A percentile compares a stretch with the other conserved stretches of the same genome.
Conservation (phyloP, 1,139 yeast species). For the Entelexis sorbosivorans region DNA sequence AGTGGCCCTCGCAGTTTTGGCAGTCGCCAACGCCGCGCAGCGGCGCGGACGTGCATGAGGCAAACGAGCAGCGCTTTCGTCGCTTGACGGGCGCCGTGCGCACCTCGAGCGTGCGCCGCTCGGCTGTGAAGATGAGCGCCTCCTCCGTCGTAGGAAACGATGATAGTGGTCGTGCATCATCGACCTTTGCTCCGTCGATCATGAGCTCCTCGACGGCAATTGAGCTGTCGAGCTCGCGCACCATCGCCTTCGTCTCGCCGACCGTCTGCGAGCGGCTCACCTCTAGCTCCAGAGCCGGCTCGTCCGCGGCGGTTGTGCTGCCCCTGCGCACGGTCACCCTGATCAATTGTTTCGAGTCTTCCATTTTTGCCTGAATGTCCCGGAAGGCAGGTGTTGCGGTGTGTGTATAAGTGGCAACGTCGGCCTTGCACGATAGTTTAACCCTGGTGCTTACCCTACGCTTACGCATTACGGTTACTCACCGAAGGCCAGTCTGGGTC, state of each 20-base stretch:
- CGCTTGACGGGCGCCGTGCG: slow-evolving; percentile 32
- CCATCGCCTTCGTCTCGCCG: slow-evolving; percentile 28
- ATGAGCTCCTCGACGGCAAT: slow-evolving; percentile 34
- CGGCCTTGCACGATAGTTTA: background rate
- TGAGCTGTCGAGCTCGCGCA: slow-evolving; percentile 23
- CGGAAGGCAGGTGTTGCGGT: slow-evolving; percentile 1
- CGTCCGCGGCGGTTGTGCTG: slow-evolving; percentile 16
- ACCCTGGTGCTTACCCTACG: slow-evolving; percentile 10
- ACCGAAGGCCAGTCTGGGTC: background rate
- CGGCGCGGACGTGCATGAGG: slow-evolving; percentile 52
- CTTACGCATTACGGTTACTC: slow-evolving; percentile 6
- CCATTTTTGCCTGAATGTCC: background rate
- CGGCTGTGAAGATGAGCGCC: slow-evolving; percentile 36
- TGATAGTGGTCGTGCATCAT: slow-evolving; percentile 63
- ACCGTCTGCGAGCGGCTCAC: slow-evolving; percentile 27
- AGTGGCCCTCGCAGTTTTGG: slow-evolving; percentile 72
- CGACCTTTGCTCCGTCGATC: slow-evolving; percentile 63
- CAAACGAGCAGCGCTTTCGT: slow-evolving; percentile 55
- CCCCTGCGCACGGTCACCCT: slow-evolving; percentile 21
- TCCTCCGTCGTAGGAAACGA: slow-evolving; percentile 50
- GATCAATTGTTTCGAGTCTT: slow-evolving; percentile 20
- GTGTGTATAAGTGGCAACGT: slow-evolving; percentile 5
- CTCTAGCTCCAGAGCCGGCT: slow-evolving; percentile 23
- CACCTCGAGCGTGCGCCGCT: slow-evolving; percentile 25
- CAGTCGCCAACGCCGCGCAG: slow-evolving; percentile 84